Evolutionary conservation across 2,329 filamentous ascomycete species (phyloP).

Genomic region (Penicillium sp.): DNA sequence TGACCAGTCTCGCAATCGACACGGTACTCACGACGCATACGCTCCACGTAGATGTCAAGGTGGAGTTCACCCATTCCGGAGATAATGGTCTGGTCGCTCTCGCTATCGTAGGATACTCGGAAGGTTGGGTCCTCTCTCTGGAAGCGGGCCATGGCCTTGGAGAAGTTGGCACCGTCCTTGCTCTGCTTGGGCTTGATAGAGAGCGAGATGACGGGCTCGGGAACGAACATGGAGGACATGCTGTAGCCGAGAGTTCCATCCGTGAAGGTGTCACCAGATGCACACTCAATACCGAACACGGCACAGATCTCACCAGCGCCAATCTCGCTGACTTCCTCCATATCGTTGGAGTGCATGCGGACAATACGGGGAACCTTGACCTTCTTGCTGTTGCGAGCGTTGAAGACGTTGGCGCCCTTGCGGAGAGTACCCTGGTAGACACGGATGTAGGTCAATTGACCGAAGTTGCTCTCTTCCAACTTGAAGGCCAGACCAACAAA

Average conservation of each 20-base stretch:
- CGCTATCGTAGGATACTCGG: conserved; percentile 85
- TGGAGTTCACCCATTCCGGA: conserved; percentile 98
- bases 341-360: conserved; percentile 98
- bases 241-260: conserved; percentile 89
- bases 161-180: conserved; percentile 91
- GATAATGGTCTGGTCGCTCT: conserved; percentile 96
- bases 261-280: conserved; percentile 96
- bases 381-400: conserved; percentile 91
- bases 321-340: conserved; percentile 93
- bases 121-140: conserved; percentile 98
- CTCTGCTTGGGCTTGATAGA: conserved; percentile 95
- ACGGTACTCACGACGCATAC: conserved; percentile 93
- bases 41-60: conserved; percentile 95
- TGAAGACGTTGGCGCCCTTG: conserved; percentile 89
- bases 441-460: conserved; percentile 95
- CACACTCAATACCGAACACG: conserved; percentile 96
- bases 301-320: conserved; percentile 97
- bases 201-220: conserved; percentile 95
- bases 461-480: conserved; percentile 97
- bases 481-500: conserved; percentile 98
- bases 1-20: conserved; percentile 95
- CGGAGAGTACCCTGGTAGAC: conserved; percentile 91
- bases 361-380: conserved; percentile 96
- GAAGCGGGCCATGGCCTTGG: conserved; percentile 98
- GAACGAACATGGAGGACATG: conserved; percentile 97